Conservation (phyloP, 345 rosid species). For the Populus simonii region DNA sequence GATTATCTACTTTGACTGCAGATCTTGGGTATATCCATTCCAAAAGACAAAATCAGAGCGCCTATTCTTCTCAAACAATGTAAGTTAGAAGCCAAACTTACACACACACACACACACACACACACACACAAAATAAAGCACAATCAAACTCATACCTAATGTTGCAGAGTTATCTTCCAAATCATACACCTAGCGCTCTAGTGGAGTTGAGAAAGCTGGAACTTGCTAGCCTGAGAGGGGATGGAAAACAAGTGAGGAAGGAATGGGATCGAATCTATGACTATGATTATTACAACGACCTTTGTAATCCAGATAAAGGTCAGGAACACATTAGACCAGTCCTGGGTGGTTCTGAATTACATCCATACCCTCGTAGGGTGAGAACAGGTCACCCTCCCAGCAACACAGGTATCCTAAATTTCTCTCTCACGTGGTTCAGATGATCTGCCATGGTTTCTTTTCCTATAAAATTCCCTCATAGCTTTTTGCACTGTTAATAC, state of each 20-base stretch:
- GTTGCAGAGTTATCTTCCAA: slow-evolving; percentile 49
- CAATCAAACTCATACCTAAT: neutral
- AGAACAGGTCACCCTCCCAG: slow-evolving; percentile 38
- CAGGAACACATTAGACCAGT: slow-evolving; percentile 36
- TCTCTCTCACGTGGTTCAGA: neutral
- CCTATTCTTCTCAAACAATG: slow-evolving; percentile 52
- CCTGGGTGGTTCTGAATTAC: slow-evolving; percentile 42
- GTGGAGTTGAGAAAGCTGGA: slow-evolving; percentile 42
- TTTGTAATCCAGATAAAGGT: slow-evolving; percentile 44
- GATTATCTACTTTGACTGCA: slow-evolving; percentile 45
- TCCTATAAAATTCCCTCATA: neutral
- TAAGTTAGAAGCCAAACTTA: slow-evolving; percentile 15
- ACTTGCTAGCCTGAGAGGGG: slow-evolving; percentile 43
- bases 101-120: no score
- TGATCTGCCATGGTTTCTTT: neutral
- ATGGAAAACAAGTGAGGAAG: slow-evolving; percentile 41
- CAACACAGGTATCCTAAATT: slow-evolving; percentile 26
- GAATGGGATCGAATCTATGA: slow-evolving; percentile 57
- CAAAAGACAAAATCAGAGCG: slow-evolving; percentile 33
- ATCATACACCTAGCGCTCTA: slow-evolving; percentile 43
- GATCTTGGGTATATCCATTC: slow-evolving; percentile 59
- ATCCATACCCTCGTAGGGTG: slow-evolving; percentile 59
- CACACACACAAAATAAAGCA: no score
- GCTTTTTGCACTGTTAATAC: neutral
- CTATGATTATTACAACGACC: slow-evolving; percentile 55